A percentile compares a stretch with the other conserved stretches of the same genome.
These are phyloP conservation scores for Xerocomellus dryophilus DNA, from an alignment of 768 basidiomycete genomes.

Conservation along the genomic window DNA sequence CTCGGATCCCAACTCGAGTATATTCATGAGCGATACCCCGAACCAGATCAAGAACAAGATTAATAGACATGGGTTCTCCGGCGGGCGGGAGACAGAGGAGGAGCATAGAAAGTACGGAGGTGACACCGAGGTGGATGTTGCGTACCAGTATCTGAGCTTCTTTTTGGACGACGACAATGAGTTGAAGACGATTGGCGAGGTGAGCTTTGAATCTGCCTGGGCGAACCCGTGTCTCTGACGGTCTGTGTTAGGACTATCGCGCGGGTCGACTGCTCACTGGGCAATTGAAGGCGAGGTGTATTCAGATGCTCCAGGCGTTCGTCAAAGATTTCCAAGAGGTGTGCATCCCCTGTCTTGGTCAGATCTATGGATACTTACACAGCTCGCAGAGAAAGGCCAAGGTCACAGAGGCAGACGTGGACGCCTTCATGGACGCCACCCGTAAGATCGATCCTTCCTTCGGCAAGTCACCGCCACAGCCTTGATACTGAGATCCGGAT, in stretches of 20 bases:
- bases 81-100: slow-evolving; percentile 93
- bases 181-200: slow-evolving; percentile 71
- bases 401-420: slow-evolving; percentile 74
- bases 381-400: slow-evolving; percentile 64
- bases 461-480: slow-evolving; percentile 32
- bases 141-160: slow-evolving; percentile 93
- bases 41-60: slow-evolving; percentile 98
- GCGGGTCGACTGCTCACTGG: slow-evolving; percentile 84
- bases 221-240: background rate
- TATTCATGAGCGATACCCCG: slow-evolving; percentile 93
- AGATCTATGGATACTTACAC: slow-evolving; percentile 1
- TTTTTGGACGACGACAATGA: slow-evolving; percentile 96
- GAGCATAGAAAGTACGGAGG: slow-evolving; percentile 88
- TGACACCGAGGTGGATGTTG: slow-evolving; percentile 91
- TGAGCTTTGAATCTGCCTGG: slow-evolving; percentile 24
- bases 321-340: slow-evolving; percentile 86
- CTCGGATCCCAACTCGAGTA: slow-evolving; percentile 86
- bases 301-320: slow-evolving; percentile 75
- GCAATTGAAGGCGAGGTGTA: slow-evolving; percentile 87
- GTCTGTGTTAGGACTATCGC: slow-evolving; percentile 74
- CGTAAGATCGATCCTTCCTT: slow-evolving; percentile 69
- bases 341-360: slow-evolving; percentile 10
- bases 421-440: slow-evolving; percentile 74
- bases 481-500: background rate
- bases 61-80: slow-evolving; percentile 93